Base-by-base conservation (phyloP, 2,329 filamentous ascomycete species). In the Aureobasidium sp. region DNA sequence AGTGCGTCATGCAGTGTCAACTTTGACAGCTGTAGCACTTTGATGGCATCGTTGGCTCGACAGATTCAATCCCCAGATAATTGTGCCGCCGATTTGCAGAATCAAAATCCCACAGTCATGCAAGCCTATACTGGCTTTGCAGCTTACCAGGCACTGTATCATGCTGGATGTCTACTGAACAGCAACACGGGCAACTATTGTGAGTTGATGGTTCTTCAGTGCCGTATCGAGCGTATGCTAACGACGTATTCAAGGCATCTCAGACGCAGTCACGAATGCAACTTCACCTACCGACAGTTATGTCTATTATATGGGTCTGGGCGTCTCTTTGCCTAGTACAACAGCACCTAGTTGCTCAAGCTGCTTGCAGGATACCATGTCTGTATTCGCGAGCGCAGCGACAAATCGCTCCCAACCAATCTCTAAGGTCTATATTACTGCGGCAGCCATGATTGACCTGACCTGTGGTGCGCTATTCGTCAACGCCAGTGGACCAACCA, bases 241-340 rank as follows among this genome's bases (percentile, higher is more conserved):
- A 49, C 6, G 8, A 25, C 20, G 17, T 5, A 22, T 49, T 8
- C 29, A 62, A 73, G 71, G 83, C 77, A 97, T 91, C 73, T 89
- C 89, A 67, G 87, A 90, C 68, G 91, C 93, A 55, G 85, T 92
- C 64, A 91, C 89, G 52, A 96, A 96, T 75, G 72, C 78, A 6
- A 83, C 84, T 25, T 87, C 84, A 9, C 80, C 88, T 0, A 84
- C 85, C 36, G 88, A 94, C 72, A 82, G 85, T 37, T 93, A 92
- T 70, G 82, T 94, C 39, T 99, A 97, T 77, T 93, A 88, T 69
- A 79, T 97, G 3, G 90, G 92, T 0, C 81, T 96, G 61, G 94
- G 94, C 63, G 81, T 86, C 44, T 74, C 80, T 0, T 77, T 97
- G 14, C 89, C 90, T 0, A 80, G 78, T 15, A 82, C 82, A 25